These are phyloP conservation scores for Capronia coronata DNA, from an alignment of 2,329 filamentous ascomycete species.

Conservation along the genomic window DNA sequence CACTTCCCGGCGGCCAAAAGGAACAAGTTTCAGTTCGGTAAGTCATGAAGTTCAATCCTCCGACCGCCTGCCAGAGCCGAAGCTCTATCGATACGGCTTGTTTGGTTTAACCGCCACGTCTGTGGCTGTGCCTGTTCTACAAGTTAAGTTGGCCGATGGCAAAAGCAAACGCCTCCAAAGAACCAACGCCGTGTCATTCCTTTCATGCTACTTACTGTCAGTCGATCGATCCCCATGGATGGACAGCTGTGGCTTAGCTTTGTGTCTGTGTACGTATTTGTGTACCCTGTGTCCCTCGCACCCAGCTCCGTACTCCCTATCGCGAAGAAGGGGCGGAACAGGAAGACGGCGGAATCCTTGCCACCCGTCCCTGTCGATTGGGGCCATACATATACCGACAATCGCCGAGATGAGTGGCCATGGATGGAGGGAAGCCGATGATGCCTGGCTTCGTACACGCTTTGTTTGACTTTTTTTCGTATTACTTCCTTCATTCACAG, in stretches of 20 bases:
- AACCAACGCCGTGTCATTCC: background rate
- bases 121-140: slow-evolving; percentile 9
- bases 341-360: no score
- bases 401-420: no score
- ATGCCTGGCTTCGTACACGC: background rate
- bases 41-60: no score
- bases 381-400: no score
- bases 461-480: background rate
- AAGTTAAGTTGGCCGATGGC: background rate
- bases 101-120: slow-evolving; percentile 2
- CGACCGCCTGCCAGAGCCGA: no score
- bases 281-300: background rate
- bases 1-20: background rate
- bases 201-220: background rate
- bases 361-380: no score
- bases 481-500: background rate
- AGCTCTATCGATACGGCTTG: no score
- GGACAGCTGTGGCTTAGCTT: background rate
- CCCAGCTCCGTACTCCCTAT: no score
- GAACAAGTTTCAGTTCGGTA: background rate
- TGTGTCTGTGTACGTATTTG: background rate
- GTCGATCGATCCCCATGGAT: background rate
- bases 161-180: no score
- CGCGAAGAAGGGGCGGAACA: no score
- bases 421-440: background rate